Evolutionary conservation across 257 asterid species (phyloP).

Genomic region (Thymus mandschuricus): DNA sequence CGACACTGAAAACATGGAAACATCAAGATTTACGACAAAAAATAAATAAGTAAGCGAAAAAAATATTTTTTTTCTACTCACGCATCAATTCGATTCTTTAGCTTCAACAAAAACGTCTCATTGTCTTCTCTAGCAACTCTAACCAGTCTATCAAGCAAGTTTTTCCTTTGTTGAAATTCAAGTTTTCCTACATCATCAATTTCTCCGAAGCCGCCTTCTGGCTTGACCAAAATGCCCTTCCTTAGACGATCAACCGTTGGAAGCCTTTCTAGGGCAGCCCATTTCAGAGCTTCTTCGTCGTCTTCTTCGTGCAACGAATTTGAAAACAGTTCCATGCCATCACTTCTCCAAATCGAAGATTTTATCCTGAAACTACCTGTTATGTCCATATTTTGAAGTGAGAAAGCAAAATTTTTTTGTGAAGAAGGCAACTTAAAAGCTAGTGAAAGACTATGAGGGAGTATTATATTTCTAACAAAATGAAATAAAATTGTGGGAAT

Average conservation of each 20-base stretch:
- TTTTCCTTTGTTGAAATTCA: constrained; percentile 33
- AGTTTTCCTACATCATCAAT: constrained; percentile 31
- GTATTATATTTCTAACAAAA: background rate
- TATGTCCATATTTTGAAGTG: constrained; percentile 15
- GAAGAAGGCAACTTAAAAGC: background rate
- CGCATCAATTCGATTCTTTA: constrained; percentile 19
- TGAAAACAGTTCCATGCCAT: constrained; percentile 28
- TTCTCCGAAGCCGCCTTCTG: constrained; percentile 34
- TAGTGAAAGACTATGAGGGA: background rate
- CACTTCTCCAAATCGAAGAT: constrained; percentile 9
- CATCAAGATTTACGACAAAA: background rate
- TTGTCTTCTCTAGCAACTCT: constrained; percentile 40
- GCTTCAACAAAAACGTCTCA: constrained; percentile 36
- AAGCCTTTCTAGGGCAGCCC: constrained; percentile 58
- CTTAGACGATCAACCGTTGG: constrained; percentile 55
- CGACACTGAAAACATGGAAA: constrained; percentile 36
- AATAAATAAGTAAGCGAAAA: too few species aligned
- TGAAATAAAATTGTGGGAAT: too few species aligned
- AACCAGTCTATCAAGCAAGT: constrained; percentile 40
- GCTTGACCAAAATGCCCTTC: constrained; percentile 44
- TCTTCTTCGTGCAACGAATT: constrained; percentile 24
- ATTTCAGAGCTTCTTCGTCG: constrained; percentile 52
- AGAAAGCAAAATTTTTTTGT: background rate
- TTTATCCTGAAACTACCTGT: constrained; percentile 21
- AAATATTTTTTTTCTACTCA: background rate